Evolutionary conservation across 2,329 filamentous ascomycete genomes (phyloP), one percentile per base, ranked within the genome.

Genomic region (Microascus cirrosus): DNA sequence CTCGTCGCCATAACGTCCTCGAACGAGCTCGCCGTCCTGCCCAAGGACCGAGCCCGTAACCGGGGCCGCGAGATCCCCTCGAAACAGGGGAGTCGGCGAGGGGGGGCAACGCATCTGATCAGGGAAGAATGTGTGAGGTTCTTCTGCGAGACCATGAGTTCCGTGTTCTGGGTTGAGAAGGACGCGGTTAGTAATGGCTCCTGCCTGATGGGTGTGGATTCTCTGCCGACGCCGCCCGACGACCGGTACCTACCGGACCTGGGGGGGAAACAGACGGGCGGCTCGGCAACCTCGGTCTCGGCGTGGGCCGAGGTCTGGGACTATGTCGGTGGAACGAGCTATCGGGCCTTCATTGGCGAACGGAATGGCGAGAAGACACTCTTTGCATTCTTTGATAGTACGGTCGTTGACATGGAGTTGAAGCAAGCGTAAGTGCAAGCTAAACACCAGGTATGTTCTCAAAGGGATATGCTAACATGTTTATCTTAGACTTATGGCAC

Each of bases 81-180:
- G 60, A 63, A 69, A 66, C 66, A 66, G 63, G 69, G 69, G 70
- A 74, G 75, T 71, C 78, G 82, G 71, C 81, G 81, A 87, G 88
- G 88, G 89, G 91, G 91, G 90, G 91, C 91, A 86, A 85, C 90
- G 88, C 85, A 89, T 77, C 86, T 86, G 79, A 95, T 96, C 82
- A 91, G 88, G 89, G 91, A 88, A 91, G 91, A 96, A 90, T 95
- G 92, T 96, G 92, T 96, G 91, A 96, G 92, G 82, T 93, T 96
- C 87, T 95, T 96, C 84, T 96, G 92, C 79, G 90, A 93, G 87
- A 87, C 86, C 82, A 89, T 96, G 85, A 88, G 84, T 78, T 79
- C 86, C 79, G 87, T 89, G 80, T 96, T 96, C 85, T 89, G 87
- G 82, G 92, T 90, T 95, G 91, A 95, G 90, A 85, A 87, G 88